These are phyloP conservation scores for Trichoderma asperellum DNA, from an alignment of 2,329 filamentous ascomycete genomes.

Conservation along the genomic window DNA sequence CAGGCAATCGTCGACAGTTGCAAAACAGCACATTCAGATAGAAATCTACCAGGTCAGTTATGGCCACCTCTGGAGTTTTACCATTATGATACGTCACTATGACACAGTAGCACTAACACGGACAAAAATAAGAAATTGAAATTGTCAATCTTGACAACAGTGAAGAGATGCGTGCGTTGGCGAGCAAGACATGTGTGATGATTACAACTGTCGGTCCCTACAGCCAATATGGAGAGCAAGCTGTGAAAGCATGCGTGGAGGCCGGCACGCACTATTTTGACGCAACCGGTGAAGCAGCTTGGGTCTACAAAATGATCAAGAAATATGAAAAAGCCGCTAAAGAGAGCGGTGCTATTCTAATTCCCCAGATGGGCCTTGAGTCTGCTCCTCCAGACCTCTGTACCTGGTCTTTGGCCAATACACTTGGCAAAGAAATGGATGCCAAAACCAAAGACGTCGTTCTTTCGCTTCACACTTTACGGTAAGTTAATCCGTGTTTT, in stretches of 20 bases:
- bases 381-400: conserved; percentile 64
- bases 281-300: conserved; percentile 64
- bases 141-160: conserved; percentile 53
- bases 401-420: conserved; percentile 57
- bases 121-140: conserved; percentile 52
- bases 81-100: background rate
- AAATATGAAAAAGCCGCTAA: conserved; percentile 60
- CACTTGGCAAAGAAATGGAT: conserved; percentile 54
- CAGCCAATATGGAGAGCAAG: conserved; percentile 57
- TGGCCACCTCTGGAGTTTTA: background rate
- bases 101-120: background rate
- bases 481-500: conserved; percentile 37
- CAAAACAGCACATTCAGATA: conserved; percentile 68
- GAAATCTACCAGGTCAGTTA: conserved; percentile 67
- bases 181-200: conserved; percentile 59
- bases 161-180: conserved; percentile 52
- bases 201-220: conserved; percentile 66
- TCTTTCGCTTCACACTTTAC: conserved; percentile 52
- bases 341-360: conserved; percentile 59
- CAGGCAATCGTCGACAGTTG: conserved; percentile 69
- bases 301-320: conserved; percentile 61
- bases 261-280: conserved; percentile 68
- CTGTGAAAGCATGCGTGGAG: conserved; percentile 65
- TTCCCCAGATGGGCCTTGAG: conserved; percentile 66
- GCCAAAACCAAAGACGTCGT: conserved; percentile 58